phyloP scores from a whole-genome alignment of 2,329 filamentous ascomycete species.

The Diaporthe batatas region DNA sequence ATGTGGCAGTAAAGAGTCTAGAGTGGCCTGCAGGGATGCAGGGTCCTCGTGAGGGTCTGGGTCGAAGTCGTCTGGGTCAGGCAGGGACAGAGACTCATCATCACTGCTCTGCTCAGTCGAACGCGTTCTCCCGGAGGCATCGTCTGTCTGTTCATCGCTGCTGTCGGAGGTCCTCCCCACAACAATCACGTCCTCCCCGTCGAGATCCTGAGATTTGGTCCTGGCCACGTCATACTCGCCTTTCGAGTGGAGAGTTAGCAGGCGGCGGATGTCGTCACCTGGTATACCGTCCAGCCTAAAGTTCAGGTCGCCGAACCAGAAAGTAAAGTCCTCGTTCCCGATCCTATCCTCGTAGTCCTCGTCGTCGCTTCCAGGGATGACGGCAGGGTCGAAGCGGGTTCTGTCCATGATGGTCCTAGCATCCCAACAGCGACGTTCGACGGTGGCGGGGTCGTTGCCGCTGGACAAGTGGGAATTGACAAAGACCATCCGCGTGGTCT shows the following conservation, averaged over 20 bases:
- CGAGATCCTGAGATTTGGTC: slow-evolving; percentile 52
- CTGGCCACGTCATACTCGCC: slow-evolving; percentile 78
- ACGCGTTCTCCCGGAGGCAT: slow-evolving; percentile 49
- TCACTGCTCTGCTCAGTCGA: slow-evolving; percentile 51
- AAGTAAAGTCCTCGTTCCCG: slow-evolving; percentile 91
- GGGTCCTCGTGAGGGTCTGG: slow-evolving; percentile 82
- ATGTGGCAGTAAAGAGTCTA: slow-evolving; percentile 88
- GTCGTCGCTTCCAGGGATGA: slow-evolving; percentile 70
- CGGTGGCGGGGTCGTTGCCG: slow-evolving; percentile 79
- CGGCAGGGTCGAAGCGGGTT: slow-evolving; percentile 82
- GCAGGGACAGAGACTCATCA: slow-evolving; percentile 59
- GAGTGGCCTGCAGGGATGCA: slow-evolving; percentile 86
- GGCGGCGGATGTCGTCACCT: slow-evolving; percentile 87
- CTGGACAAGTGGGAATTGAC: slow-evolving; percentile 93
- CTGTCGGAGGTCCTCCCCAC: slow-evolving; percentile 58
- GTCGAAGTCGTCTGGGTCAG: slow-evolving; percentile 75
- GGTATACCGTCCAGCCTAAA: slow-evolving; percentile 91
- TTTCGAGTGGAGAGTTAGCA: slow-evolving; percentile 84
- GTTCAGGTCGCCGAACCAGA: slow-evolving; percentile 97
- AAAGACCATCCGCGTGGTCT: slow-evolving; percentile 90
- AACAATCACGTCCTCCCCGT: slow-evolving; percentile 65
- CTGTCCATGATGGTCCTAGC: slow-evolving; percentile 81
- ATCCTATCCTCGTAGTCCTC: slow-evolving; percentile 78
- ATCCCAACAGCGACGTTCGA: slow-evolving; percentile 93
- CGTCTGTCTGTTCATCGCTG: slow-evolving; percentile 60